Base-by-base conservation (phyloP, 164 flowering plant species). In the Euptelea pleiosperma region DNA sequence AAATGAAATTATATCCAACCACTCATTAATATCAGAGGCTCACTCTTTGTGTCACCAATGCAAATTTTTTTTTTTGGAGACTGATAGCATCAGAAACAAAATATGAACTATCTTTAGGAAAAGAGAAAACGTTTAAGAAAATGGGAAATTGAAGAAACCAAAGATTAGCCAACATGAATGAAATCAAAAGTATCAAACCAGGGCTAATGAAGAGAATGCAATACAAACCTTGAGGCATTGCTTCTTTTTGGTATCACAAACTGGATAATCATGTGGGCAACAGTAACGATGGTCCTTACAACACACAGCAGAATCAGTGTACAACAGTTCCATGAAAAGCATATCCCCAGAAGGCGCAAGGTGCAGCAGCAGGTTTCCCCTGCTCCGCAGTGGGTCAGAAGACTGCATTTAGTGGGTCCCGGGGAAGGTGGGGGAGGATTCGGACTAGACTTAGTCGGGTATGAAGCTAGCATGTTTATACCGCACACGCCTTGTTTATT, bases 311-410 rank as follows among this genome's bases (percentile, higher is more conserved):
- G 87, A 71, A 8, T 77, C 69, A 76, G 33, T 57, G 47, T 82
- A 29, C 97, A 93, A 54, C 99, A 93, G 53, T 79, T 80, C 97
- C 97, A 93, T 12, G 76, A 71, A 14, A 90, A 48, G 73, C 99
- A 93, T 29, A 93, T 33, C 21, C 99, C 94, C 2, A 90, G 34
- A 30, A 88, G 4, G 11, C 54, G 37, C 65, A 60, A 42, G 4
- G 81, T 59, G 64, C 99, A 93, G 49, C 99, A 93, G 67, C 99
- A 93, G 21, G 97, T 93, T 63, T 82, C 82, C 18, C 94, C 95
- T 61, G 58, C 64, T 30, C 69, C 49, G 53, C 97, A 93, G 51
- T 65, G 65, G 15, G 82, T 68, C 15, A 85, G 72, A 37, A 83
- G 55, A 62, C 74, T 71, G 57, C 97, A 93, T 66, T 44, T 83